Evolutionary conservation across 345 rosid genomes (phyloP), one percentile per base, ranked within the genome.

Genomic region (Schrenkiella parvula): DNA sequence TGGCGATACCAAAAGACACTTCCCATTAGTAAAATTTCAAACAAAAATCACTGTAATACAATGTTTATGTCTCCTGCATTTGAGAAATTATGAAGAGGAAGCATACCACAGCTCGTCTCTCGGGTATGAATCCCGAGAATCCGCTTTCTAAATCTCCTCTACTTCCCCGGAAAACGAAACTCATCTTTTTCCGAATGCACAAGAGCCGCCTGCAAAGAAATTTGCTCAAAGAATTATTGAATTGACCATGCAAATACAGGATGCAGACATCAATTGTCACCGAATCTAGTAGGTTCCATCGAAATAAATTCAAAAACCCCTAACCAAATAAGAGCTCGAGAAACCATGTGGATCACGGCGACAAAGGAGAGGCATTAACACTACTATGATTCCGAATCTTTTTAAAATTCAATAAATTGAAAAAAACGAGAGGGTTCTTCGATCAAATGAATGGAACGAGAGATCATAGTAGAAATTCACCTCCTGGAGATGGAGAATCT

Each of bases 71-170:
- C 0, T 55, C 26, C 32, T 38, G 22, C 34, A 69, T 38, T 26
- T 1, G 66, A 58, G 31, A 28, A 18, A 3, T 14, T 15, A 10
- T 23, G 25, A 66, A 35, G 54, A 39, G 37, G 8, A 71, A 65
- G 22, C 82, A 70, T 81, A 91, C 99, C 87, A 91, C 32, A 17
- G 88, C 68, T 59, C 91, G 91, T 59, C 96, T 77, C 67, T 87
- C 93, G 4, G 92, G 87, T 67, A 88, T 72, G 52, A 84, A 86
- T 6, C 87, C 87, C 0, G 87, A 82, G 58, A 88, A 84, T 32
- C 95, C 98, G 64, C 74, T 80, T 78, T 92, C 99, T 31, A 95
- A 82, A 77, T 92, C 99, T 26, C 85, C 85, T 79, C 98, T 82
- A 38, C 84, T 83, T 74, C 98, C 98, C 39, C 97, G 81, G 35